Evolutionary conservation across 768 basidiomycete genomes (phyloP).

Genomic region (Mycena sanguinolenta): DNA sequence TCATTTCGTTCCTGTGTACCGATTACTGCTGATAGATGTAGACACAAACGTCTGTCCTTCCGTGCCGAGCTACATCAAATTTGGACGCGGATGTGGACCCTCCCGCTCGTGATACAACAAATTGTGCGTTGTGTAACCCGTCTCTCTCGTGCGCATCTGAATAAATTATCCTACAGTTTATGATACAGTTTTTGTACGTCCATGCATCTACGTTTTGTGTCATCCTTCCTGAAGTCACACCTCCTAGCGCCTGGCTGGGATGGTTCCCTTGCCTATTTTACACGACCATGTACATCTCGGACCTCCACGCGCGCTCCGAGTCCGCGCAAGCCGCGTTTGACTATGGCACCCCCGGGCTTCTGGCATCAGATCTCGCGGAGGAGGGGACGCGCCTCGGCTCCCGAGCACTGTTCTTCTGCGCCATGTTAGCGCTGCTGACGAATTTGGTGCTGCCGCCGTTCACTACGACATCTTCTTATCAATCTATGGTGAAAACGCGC

Average conservation of each 20-base stretch:
- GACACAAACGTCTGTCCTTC: constrained; percentile 46
- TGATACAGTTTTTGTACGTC: constrained; percentile 85
- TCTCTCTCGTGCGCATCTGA: too few relatives aligned
- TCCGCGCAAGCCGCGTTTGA: constrained; percentile 15
- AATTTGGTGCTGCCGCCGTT: constrained; percentile 86
- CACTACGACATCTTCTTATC: too few relatives aligned
- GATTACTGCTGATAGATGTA: background rate
- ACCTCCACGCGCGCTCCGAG: constrained; percentile 74
- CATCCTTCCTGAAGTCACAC: background rate
- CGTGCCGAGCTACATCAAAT: constrained; percentile 70
- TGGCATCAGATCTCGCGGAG: constrained; percentile 46
- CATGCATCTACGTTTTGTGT: constrained; percentile 13
- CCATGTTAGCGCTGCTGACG: constrained; percentile 75
- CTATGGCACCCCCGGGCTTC: too few relatives aligned
- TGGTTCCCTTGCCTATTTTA: constrained; percentile 97
- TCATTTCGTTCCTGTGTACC: background rate
- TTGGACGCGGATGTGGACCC: constrained; percentile 73
- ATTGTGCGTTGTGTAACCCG: constrained; percentile 87
- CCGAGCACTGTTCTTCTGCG: constrained; percentile 83
- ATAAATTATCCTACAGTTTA: constrained; percentile 64
- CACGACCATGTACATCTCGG: constrained; percentile 89
- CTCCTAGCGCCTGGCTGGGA: constrained; percentile 80
- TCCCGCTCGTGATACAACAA: constrained; percentile 82
- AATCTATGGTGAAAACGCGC: too few relatives aligned
- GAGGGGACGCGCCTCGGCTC: constrained; percentile 79